phyloP scores from a whole-genome alignment of 106 monocot genomes.

The Dendrobium officinale region DNA sequence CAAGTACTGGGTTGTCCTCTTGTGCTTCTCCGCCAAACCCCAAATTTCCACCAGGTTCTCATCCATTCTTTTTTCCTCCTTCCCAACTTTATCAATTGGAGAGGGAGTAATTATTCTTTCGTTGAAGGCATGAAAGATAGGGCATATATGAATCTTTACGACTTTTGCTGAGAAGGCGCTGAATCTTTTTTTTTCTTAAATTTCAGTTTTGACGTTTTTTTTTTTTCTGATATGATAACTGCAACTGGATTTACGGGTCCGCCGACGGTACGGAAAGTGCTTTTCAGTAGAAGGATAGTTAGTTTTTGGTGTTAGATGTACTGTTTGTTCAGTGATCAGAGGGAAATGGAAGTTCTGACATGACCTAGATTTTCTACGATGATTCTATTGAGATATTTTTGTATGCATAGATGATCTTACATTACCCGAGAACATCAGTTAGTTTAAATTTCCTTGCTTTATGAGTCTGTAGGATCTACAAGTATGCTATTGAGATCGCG shows the following conservation, averaged over 20 bases:
- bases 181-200: background rate
- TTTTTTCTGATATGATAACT: background rate
- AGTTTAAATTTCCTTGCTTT: background rate
- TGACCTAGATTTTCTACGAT: background rate
- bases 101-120: background rate
- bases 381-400: background rate
- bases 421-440: background rate
- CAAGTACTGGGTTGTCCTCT: slow-evolving; percentile 27
- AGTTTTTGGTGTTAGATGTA: background rate
- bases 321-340: background rate
- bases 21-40: slow-evolving; percentile 3
- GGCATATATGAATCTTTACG: background rate
- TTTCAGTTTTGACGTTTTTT: background rate
- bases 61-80: background rate
- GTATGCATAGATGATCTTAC: background rate
- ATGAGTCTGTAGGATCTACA: no score
- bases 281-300: background rate
- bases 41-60: slow-evolving; percentile 6
- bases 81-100: background rate
- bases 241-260: background rate
- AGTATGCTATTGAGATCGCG: no score
- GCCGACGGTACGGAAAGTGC: background rate
- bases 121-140: background rate
- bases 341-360: background rate
- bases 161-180: background rate